Conservation (phyloP, 202 grass and related monocot species). For the Sporobolus alterniflorus region DNA sequence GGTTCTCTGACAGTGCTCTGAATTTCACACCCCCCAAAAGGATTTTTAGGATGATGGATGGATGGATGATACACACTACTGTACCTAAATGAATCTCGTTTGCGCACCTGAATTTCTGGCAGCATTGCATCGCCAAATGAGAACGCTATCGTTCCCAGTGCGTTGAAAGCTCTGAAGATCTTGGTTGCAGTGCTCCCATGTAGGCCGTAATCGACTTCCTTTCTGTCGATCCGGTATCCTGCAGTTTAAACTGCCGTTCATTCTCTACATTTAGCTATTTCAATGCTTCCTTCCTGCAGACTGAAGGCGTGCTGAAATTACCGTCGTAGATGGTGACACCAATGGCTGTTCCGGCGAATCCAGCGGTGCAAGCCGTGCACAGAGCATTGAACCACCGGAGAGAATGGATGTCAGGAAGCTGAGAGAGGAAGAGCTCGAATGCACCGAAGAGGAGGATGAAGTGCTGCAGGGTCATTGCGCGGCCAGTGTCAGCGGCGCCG, state of each 20-base stretch:
- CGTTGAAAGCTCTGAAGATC: conserved; percentile 75
- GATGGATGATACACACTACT: no score
- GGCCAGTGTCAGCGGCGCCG: conserved; percentile 13
- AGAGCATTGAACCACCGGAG: conserved; percentile 80
- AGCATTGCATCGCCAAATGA: conserved; percentile 95
- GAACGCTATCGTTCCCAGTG: conserved; percentile 77
- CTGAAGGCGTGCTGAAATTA: conserved; percentile 29
- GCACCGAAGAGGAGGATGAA: conserved; percentile 82
- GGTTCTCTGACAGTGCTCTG: conserved; percentile 70
- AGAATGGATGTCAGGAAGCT: conserved; percentile 82
- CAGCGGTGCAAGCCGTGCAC: conserved; percentile 77
- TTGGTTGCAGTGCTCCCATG: conserved; percentile 54
- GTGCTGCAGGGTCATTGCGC: conserved; percentile 60
- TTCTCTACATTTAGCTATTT: neutral
- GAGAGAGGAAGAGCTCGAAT: conserved; percentile 70
- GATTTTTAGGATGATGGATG: neutral
- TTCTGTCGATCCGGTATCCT: conserved; percentile 59
- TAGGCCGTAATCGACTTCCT: conserved; percentile 48
- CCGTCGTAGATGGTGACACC: conserved; percentile 67
- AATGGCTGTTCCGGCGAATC: conserved; percentile 71
- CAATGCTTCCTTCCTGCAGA: neutral
- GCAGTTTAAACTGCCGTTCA: neutral
- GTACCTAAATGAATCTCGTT: neutral
- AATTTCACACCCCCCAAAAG: neutral
- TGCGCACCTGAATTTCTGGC: conserved; percentile 75